Evolutionary conservation across 2,329 filamentous ascomycete genomes (phyloP).

Genomic region (Penicillium sp.): DNA sequence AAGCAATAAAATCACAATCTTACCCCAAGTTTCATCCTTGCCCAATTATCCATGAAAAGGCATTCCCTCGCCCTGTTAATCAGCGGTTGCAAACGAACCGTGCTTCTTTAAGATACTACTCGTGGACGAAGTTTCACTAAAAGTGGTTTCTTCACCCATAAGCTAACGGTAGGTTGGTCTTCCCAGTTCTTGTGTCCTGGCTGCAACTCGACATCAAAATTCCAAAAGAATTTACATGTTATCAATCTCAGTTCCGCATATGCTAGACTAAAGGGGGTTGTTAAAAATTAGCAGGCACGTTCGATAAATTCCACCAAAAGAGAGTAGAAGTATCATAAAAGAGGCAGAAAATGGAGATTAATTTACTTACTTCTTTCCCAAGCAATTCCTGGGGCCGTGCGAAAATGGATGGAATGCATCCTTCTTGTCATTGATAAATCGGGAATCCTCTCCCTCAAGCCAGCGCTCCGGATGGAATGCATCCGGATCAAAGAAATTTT

Average conservation of each 20-base stretch:
- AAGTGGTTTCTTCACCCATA: slow-evolving; percentile 37
- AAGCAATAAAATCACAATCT: no score
- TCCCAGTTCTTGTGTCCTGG: slow-evolving; percentile 22
- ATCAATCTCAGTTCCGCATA: slow-evolving; percentile 49
- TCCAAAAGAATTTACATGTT: slow-evolving; percentile 44
- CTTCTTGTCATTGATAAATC: slow-evolving; percentile 41
- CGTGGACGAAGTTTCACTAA: slow-evolving; percentile 13
- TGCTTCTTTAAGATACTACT: not conserved
- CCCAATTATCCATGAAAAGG: not conserved
- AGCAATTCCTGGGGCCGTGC: slow-evolving; percentile 48
- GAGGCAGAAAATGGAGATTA: no score
- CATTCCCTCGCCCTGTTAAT: not conserved
- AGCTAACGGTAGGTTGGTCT: slow-evolving; percentile 31
- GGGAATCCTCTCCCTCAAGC: slow-evolving; percentile 17
- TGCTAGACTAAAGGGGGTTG: slow-evolving; percentile 35
- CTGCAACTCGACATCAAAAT: slow-evolving; percentile 44
- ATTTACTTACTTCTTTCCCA: slow-evolving; percentile 51
- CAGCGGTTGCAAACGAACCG: not conserved
- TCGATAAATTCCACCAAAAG: not conserved
- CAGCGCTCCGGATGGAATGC: slow-evolving; percentile 47
- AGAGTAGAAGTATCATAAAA: no score
- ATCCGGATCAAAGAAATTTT: slow-evolving; percentile 45
- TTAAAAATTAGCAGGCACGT: not conserved
- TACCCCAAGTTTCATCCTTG: no score
- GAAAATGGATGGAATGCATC: slow-evolving; percentile 49